A percentile compares a stretch with the other conserved stretches of the same genome.
phyloP scores from a whole-genome alignment of 2,329 filamentous ascomycete genomes.

The Verticillium klebahnii region DNA sequence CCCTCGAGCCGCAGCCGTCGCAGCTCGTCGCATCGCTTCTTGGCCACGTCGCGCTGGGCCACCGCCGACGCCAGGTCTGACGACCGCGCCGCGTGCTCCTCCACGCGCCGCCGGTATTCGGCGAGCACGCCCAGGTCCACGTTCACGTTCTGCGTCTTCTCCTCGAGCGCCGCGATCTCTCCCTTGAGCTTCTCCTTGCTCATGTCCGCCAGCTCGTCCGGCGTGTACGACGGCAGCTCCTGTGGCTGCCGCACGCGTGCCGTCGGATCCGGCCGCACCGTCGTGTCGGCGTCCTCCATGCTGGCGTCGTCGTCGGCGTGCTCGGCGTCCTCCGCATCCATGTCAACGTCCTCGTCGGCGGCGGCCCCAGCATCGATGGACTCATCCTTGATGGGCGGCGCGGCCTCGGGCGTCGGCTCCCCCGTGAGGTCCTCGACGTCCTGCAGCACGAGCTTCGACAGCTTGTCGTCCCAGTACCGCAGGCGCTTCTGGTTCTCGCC shows the following conservation, averaged over 20 bases:
- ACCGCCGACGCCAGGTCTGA: constrained; percentile 79
- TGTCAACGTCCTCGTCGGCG: constrained; percentile 14
- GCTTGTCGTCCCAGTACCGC: constrained; percentile 85
- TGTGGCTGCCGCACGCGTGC: constrained; percentile 32
- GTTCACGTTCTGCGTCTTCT: constrained; percentile 75
- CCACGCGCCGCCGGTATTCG: constrained; percentile 81
- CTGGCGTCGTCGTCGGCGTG: constrained; percentile 21
- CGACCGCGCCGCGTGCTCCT: constrained; percentile 77
- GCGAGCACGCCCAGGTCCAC: constrained; percentile 86
- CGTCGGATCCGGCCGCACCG: constrained; percentile 5
- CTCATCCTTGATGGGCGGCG: constrained; percentile 4
- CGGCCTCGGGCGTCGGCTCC: constrained; percentile 17
- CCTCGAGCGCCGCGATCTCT: constrained; percentile 58
- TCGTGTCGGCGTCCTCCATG: constrained; percentile 19
- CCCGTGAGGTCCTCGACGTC: constrained; percentile 67
- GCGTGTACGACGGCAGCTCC: constrained; percentile 73
- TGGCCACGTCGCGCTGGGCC: constrained; percentile 73
- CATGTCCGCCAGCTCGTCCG: constrained; percentile 64
- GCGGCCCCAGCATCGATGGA: constrained; percentile 4
- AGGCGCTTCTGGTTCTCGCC: constrained; percentile 80
- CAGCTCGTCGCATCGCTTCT: constrained; percentile 89
- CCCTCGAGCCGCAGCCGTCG: constrained; percentile 86
- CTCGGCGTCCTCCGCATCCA: constrained; percentile 8
- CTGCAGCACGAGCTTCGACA: constrained; percentile 77
- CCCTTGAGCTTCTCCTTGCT: constrained; percentile 55